Evolutionary conservation across 345 rosid species (phyloP).

Genomic region (Citrus hindsii): DNA sequence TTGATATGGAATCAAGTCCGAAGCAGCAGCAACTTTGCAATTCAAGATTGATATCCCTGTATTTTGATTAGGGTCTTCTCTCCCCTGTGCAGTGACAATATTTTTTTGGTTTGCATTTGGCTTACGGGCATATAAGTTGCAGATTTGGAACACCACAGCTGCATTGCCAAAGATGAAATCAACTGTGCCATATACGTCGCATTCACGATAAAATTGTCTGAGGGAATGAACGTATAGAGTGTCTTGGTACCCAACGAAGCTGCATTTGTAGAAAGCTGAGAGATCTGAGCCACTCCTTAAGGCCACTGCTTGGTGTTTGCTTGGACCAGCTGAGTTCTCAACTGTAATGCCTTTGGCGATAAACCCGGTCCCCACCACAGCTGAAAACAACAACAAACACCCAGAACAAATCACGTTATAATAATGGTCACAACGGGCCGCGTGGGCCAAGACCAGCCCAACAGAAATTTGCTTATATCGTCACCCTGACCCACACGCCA

Average conservation of each 20-base stretch:
- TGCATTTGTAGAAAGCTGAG: slow-evolving; percentile 70
- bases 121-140: slow-evolving; percentile 71
- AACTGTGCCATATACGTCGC: slow-evolving; percentile 68
- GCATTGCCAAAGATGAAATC: slow-evolving; percentile 83
- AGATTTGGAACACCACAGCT: slow-evolving; percentile 60
- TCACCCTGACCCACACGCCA: too few relatives aligned
- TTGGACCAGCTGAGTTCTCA: slow-evolving; percentile 75
- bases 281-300: slow-evolving; percentile 61
- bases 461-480: background rate
- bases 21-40: slow-evolving; percentile 60
- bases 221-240: slow-evolving; percentile 69
- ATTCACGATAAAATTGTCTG: slow-evolving; percentile 70
- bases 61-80: slow-evolving; percentile 50
- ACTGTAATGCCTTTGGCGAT: slow-evolving; percentile 72
- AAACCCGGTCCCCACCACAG: slow-evolving; percentile 66
- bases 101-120: slow-evolving; percentile 53
- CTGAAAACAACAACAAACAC: slow-evolving; percentile 27
- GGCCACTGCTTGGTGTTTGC: slow-evolving; percentile 90
- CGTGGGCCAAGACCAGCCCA: background rate
- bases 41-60: slow-evolving; percentile 66
- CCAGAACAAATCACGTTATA: background rate
- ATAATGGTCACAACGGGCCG: background rate
- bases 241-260: slow-evolving; percentile 76
- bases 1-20: slow-evolving; percentile 54
- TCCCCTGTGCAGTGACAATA: slow-evolving; percentile 68